Conservation (phyloP, 306 rosid species). For the Hippophae rhamnoides region DNA sequence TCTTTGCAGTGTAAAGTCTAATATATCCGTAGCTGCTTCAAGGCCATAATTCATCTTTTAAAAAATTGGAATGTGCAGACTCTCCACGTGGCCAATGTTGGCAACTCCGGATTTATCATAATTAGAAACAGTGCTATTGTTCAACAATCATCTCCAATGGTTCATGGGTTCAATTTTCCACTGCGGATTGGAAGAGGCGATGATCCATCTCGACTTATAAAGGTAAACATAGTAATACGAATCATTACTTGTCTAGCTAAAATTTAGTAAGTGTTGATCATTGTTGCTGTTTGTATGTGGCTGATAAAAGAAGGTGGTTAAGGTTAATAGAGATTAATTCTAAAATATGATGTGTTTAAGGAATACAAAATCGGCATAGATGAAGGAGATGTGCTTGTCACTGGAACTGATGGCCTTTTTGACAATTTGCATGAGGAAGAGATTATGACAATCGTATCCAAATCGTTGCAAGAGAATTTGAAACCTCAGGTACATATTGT, state of each 20-base stretch:
- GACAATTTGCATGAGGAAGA: conserved; percentile 76
- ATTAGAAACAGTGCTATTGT: conserved; percentile 50
- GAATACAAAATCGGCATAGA: conserved; percentile 35
- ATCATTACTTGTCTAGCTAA: background rate
- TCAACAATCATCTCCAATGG: conserved; percentile 42
- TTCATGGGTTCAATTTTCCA: conserved; percentile 60
- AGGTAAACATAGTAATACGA: conserved; percentile 28
- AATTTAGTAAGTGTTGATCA: background rate
- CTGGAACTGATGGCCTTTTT: conserved; percentile 73
- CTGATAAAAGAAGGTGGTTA: background rate
- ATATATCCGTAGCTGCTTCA: background rate
- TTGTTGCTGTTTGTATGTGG: background rate
- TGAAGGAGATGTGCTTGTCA: conserved; percentile 57
- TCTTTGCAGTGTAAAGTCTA: background rate
- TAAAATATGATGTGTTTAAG: conserved; percentile 9
- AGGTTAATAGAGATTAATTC: background rate
- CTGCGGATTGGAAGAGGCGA: conserved; percentile 37
- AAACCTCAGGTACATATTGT: conserved; percentile 46
- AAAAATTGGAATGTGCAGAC: conserved; percentile 31
- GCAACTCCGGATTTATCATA: conserved; percentile 58
- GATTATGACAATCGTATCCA: conserved; percentile 39
- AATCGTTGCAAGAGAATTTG: conserved; percentile 35
- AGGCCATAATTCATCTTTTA: conserved; percentile 12
- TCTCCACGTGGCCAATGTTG: conserved; percentile 65
- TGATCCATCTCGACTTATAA: conserved; percentile 41